Percentiles rank a stretch among this genome's conserved stretches.
These are phyloP conservation scores for Anthoceros angustus DNA, from an alignment of 225 moss, liverwort and hornwort species.

Conservation along the genomic window DNA sequence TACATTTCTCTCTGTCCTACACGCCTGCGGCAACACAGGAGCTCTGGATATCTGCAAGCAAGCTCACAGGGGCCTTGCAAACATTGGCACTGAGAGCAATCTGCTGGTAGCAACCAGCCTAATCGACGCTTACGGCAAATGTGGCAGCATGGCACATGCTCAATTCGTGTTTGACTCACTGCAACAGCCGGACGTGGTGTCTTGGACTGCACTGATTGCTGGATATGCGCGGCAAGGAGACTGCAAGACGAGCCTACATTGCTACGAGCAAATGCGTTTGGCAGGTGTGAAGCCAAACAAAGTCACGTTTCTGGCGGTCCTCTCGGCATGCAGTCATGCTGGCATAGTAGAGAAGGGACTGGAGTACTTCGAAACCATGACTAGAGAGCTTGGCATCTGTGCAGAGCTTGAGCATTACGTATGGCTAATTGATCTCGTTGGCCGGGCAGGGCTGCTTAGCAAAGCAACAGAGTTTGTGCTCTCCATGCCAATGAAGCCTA, in stretches of 20 bases:
- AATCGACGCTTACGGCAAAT: background rate
- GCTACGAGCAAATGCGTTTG: background rate
- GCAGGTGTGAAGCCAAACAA: background rate
- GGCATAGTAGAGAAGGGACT: background rate
- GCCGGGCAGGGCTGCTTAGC: background rate
- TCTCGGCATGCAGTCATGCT: background rate
- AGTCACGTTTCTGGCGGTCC: background rate
- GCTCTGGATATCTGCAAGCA: background rate
- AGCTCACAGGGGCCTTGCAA: background rate
- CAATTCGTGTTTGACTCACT: background rate
- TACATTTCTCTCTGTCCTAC: background rate
- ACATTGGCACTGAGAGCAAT: background rate
- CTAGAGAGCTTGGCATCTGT: background rate
- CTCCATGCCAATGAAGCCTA: background rate
- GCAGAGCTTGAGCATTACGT: slow-evolving; percentile 1
- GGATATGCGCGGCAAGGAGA: background rate
- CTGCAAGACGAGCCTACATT: background rate
- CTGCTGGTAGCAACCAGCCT: background rate
- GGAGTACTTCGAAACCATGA: background rate
- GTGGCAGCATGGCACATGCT: background rate
- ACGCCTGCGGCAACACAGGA: background rate
- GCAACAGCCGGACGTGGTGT: background rate
- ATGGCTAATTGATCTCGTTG: background rate
- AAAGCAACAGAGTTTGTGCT: background rate
- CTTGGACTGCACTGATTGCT: background rate